Evolutionary conservation across 352 stramenopile species (phyloP).

Genomic region (Globisporangium recalcitrans): DNA sequence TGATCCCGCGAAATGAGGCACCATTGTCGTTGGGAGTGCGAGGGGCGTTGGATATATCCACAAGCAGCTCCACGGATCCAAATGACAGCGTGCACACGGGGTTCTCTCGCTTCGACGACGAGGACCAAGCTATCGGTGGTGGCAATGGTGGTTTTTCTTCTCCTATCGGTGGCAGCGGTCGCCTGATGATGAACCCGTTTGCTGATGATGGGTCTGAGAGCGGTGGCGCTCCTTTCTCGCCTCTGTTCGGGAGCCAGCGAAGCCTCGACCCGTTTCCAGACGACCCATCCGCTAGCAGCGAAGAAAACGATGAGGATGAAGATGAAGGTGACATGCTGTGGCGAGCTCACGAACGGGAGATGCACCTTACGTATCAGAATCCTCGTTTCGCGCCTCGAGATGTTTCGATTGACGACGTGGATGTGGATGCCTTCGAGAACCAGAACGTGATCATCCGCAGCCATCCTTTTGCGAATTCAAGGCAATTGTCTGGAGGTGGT

Average conservation of each 20-base stretch:
- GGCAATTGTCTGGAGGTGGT: background rate
- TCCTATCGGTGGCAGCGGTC: background rate
- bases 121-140: background rate
- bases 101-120: constrained; percentile 5
- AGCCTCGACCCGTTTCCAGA: constrained; percentile 20
- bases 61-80: constrained; percentile 3
- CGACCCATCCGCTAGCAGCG: constrained; percentile 24
- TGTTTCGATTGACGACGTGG: constrained; percentile 11
- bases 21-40: background rate
- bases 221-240: background rate
- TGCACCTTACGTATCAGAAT: background rate
- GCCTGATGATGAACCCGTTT: constrained; percentile 6
- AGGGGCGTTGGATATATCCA: background rate
- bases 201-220: background rate
- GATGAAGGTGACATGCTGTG: background rate
- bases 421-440: background rate
- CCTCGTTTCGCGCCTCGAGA: background rate
- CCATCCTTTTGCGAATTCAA: background rate
- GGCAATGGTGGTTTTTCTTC: background rate
- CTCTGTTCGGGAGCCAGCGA: background rate
- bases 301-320: constrained; percentile 15
- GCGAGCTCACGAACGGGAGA: background rate
- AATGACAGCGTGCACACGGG: background rate
- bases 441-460: background rate
- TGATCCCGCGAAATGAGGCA: background rate